phyloP scores from a whole-genome alignment of 2,329 filamentous ascomycete species.

The Diaporthe sp. region DNA sequence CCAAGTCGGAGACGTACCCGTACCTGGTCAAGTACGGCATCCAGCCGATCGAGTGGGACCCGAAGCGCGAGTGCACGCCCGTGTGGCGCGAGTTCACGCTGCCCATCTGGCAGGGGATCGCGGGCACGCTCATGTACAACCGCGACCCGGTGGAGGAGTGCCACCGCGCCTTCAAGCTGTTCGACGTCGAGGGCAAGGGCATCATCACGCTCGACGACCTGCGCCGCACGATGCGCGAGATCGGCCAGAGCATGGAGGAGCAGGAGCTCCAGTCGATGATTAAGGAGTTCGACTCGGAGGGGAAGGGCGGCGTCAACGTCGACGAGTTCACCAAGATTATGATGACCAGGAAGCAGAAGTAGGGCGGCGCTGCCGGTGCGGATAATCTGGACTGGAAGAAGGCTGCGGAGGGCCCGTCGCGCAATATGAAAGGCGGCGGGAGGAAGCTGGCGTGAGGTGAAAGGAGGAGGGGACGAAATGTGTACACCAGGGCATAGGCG shows the following conservation, averaged over 20 bases:
- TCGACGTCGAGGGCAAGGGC: constrained; percentile 93
- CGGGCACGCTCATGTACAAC: constrained; percentile 83
- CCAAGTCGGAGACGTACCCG: constrained; percentile 85
- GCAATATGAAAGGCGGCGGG: background rate
- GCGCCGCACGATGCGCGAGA: constrained; percentile 86
- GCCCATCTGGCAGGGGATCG: constrained; percentile 79
- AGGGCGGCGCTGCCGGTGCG: constrained; percentile 27
- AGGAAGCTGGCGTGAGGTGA: constrained; percentile 5
- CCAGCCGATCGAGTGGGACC: constrained; percentile 71
- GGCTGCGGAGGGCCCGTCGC: background rate
- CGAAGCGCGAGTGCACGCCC: constrained; percentile 67
- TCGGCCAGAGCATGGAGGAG: constrained; percentile 93
- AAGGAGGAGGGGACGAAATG: background rate
- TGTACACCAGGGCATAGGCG: background rate
- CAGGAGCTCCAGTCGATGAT: constrained; percentile 96
- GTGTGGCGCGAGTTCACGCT: constrained; percentile 80
- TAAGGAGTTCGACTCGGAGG: constrained; percentile 96
- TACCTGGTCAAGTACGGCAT: constrained; percentile 87
- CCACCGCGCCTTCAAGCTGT: constrained; percentile 89
- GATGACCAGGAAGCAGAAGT: constrained; percentile 52
- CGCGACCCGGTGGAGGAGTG: constrained; percentile 94
- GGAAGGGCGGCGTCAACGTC: constrained; percentile 82
- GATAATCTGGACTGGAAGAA: constrained; percentile 31
- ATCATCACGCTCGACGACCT: constrained; percentile 91
- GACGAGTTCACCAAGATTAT: constrained; percentile 78